Evolutionary conservation across 2,329 filamentous ascomycete genomes (phyloP), one percentile per base, ranked within the genome.

Genomic region (Blastomyces gilchristii): DNA sequence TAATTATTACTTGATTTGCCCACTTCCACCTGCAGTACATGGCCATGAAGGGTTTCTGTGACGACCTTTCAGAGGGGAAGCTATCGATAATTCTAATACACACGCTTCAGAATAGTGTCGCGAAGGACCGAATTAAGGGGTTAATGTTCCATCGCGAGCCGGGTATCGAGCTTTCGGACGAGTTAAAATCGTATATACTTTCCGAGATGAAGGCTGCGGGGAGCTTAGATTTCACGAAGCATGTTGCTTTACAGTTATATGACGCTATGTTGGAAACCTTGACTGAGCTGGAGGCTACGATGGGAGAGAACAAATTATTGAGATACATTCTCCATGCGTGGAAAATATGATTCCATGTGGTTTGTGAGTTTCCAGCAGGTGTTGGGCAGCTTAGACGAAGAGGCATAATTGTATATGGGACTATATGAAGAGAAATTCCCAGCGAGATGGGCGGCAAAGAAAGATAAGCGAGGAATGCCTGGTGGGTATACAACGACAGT

Each of bases 21-120:
- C 50, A 1, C 9, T 9, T 50, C 47, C 22, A 25, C 47, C 9
- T 22, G 9, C 7, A 71, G 70, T 79, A 79, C 61, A 69, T 73
- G 1, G 63, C 66, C 0, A 66, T 73, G 41, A 79, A 79, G 63
- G 76, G 77, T 0, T 76, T 77, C 61, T 74, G 71, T 62, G 77
- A 78, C 45, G 77, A 79, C 62, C 67, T 79, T 0, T 73, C 74
- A 25, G 77, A 79, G 65, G 76, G 77, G 0, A 79, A 80, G 66
- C 72, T 73, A 57, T 77, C 75, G 2, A 66, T 75, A 11, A 69
- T 67, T 43, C n/a, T 58, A 37, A 58, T 58, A 18, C 34, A 58
- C 37, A 8, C 31, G 9, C 56, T 58, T 11, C 28, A 58, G n/a
- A 25, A 58, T 34, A 31, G 22, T n/a, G 12, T 16, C n/a, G 28